These are phyloP conservation scores for Epichloe sibirici DNA, from an alignment of 2,329 filamentous ascomycete genomes.

Conservation along the genomic window DNA sequence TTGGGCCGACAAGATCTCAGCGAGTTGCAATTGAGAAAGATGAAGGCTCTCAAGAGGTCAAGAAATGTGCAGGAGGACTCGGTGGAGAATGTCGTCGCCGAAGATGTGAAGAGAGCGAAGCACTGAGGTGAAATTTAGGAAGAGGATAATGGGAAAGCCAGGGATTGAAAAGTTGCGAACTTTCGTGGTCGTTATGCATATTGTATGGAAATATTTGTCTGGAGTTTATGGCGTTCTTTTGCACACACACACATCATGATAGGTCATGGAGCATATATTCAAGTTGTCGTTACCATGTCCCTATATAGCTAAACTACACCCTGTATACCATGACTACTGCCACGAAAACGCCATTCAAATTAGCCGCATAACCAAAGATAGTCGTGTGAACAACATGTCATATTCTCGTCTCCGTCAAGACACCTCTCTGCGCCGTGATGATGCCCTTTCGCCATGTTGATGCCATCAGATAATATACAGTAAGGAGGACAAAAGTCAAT, in stretches of 20 bases:
- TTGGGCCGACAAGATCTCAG: constrained; percentile 79
- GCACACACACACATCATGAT: background rate
- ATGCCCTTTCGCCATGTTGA: background rate
- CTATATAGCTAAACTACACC: too few species aligned
- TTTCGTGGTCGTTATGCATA: constrained; percentile 1
- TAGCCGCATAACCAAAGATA: too few species aligned
- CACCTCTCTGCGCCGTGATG: background rate
- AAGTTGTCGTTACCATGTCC: too few species aligned
- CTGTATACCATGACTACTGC: too few species aligned
- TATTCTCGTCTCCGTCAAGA: background rate
- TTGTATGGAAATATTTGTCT: background rate
- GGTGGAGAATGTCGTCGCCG: constrained; percentile 29
- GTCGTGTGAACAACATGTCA: background rate
- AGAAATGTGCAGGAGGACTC: constrained; percentile 46
- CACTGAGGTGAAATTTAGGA: constrained; percentile 11
- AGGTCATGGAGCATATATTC: background rate
- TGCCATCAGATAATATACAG: background rate
- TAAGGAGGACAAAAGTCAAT: too few species aligned
- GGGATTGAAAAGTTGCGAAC: constrained; percentile 6
- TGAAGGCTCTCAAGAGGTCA: constrained; percentile 92
- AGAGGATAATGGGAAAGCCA: background rate
- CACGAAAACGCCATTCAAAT: too few species aligned
- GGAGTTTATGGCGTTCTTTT: constrained; percentile 1
- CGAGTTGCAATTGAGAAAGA: constrained; percentile 89
- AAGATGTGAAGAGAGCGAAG: constrained; percentile 27